Percentiles rank a stretch among this genome's conserved stretches.
Evolutionary conservation across 805 yeast genomes (phyloP).

Genomic region (Yarrowia hollandica): DNA sequence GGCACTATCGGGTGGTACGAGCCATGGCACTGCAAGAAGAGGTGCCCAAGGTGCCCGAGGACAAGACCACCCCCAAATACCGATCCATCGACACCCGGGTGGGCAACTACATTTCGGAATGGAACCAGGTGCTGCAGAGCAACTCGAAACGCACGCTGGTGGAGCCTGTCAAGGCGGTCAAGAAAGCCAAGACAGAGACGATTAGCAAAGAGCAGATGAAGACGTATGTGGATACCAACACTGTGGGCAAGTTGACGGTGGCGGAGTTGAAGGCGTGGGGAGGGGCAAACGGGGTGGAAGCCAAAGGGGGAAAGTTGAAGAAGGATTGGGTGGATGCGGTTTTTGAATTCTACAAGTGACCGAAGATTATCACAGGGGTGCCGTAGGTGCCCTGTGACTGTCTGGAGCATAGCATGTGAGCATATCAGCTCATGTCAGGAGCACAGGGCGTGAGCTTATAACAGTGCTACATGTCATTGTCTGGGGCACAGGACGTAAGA

Average conservation of each 20-base stretch:
- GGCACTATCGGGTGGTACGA: conserved; percentile 62
- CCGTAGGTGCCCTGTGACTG: too few relatives aligned
- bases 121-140: conserved; percentile 9
- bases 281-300: background rate
- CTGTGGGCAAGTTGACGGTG: conserved; percentile 24
- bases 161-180: background rate
- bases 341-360: background rate
- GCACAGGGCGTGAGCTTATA: too few relatives aligned
- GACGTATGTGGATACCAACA: background rate
- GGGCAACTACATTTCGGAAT: conserved; percentile 32
- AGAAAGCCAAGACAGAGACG: background rate
- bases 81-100: conserved; percentile 36
- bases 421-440: too few relatives aligned
- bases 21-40: conserved; percentile 59
- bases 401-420: too few relatives aligned
- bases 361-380: too few relatives aligned
- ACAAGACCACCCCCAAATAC: conserved; percentile 36
- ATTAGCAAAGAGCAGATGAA: background rate
- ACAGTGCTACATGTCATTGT: too few relatives aligned
- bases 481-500: too few relatives aligned
- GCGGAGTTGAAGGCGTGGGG: conserved; percentile 29
- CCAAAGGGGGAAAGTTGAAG: conserved; percentile 20
- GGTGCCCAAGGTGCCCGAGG: conserved; percentile 37
- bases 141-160: background rate
- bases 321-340: conserved; percentile 18